A percentile compares a stretch with the other conserved stretches of the same genome.
Evolutionary conservation across 2,329 filamentous ascomycete species (phyloP).

Genomic region (Cordyceps fumosorosea): DNA sequence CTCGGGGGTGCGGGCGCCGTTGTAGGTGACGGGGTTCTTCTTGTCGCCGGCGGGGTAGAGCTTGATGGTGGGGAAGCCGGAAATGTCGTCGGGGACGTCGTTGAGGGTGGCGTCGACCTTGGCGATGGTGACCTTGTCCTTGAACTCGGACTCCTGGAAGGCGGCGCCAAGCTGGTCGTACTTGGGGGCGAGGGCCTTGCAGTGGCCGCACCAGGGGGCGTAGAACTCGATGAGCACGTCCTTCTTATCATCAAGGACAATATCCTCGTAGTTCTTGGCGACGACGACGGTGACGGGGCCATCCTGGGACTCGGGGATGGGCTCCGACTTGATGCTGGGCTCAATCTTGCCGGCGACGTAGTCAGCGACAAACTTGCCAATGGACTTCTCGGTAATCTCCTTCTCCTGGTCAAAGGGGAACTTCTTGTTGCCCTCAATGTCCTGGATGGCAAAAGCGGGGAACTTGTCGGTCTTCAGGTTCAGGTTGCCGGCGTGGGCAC

Average conservation of each 20-base stretch:
- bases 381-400: conserved; percentile 63
- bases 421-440: conserved; percentile 92
- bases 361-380: conserved; percentile 78
- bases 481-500: conserved; percentile 90
- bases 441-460: conserved; percentile 96
- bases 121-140: conserved; percentile 82
- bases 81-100: conserved; percentile 93
- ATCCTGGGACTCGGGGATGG: conserved; percentile 88
- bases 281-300: conserved; percentile 83
- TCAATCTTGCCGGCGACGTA: conserved; percentile 83
- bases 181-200: conserved; percentile 94
- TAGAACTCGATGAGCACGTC: conserved; percentile 98
- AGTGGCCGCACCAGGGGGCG: conserved; percentile 98
- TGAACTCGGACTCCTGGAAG: conserved; percentile 72
- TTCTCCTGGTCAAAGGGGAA: conserved; percentile 85
- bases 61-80: conserved; percentile 99
- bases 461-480: conserved; percentile 95
- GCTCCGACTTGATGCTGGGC: conserved; percentile 97
- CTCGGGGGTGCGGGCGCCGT: conserved; percentile 79
- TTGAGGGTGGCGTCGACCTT: conserved; percentile 97
- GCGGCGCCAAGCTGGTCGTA: conserved; percentile 84
- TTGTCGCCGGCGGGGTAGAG: conserved; percentile 89
- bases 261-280: conserved; percentile 84
- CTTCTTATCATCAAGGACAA: conserved; percentile 91
- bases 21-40: conserved; percentile 77